A percentile compares a stretch with the other conserved stretches of the same genome.
phyloP scores from a whole-genome alignment of 345 rosid genomes.

The Gynandropsis gynandra region DNA sequence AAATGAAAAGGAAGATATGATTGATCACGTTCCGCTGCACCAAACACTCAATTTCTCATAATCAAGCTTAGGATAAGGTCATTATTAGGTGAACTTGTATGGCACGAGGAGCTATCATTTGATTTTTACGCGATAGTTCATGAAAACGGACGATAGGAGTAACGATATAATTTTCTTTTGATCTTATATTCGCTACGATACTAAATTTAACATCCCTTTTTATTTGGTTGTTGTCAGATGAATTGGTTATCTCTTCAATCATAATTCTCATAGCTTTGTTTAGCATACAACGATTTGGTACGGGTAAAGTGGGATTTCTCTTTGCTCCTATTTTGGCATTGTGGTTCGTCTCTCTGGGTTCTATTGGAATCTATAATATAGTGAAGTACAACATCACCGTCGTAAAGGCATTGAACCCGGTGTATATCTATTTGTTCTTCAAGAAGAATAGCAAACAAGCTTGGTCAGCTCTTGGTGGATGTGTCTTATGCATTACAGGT shows the following conservation, averaged over 20 bases:
- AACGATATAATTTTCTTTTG: no score
- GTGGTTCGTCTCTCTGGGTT: constrained; percentile 88
- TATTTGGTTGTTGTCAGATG: constrained; percentile 44
- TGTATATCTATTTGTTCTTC: constrained; percentile 69
- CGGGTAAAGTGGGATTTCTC: constrained; percentile 80
- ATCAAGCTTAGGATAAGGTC: no score
- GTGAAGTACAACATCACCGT: constrained; percentile 57
- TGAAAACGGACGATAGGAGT: no score
- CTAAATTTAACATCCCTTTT: not conserved
- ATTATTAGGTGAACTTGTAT: no score
- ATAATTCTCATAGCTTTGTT: constrained; percentile 62
- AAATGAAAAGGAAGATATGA: no score
- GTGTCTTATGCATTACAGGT: constrained; percentile 95
- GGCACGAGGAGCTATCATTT: no score
- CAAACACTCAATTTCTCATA: no score
- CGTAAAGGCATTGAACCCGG: constrained; percentile 75
- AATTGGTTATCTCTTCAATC: constrained; percentile 60
- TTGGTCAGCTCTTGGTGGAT: constrained; percentile 96
- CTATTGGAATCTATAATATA: constrained; percentile 75
- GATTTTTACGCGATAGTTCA: no score
- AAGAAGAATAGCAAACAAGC: constrained; percentile 65
- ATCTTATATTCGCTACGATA: no score
- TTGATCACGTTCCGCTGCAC: no score
- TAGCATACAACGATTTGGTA: constrained; percentile 86
- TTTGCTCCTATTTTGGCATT: constrained; percentile 82